A percentile compares a stretch with the other conserved stretches of the same genome.
Evolutionary conservation across 208 protist species (phyloP).

Genomic region (Vickermania ingenoplastis): DNA sequence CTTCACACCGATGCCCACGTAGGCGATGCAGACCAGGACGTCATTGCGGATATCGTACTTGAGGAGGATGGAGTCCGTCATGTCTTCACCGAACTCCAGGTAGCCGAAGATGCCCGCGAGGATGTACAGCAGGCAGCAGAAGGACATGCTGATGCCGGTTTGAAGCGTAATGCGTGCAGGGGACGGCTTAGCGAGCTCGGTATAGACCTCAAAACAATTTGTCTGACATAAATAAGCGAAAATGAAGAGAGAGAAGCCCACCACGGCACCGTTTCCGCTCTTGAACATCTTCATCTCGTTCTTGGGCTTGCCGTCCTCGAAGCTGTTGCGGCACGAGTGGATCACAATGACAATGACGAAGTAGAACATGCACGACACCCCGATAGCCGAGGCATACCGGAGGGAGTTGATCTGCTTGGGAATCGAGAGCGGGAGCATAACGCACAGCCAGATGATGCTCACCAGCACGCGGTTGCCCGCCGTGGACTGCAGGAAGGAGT

Average conservation of each 20-base stretch:
- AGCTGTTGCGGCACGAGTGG: conserved; percentile 37
- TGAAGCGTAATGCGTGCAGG: conserved; percentile 37
- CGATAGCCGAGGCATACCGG: conserved; percentile 64
- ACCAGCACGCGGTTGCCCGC: conserved; percentile 37
- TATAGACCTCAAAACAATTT: conserved; percentile 69
- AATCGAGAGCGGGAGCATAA: conserved; percentile 66
- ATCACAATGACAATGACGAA: conserved; percentile 71
- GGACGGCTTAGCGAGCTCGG: conserved; percentile 46
- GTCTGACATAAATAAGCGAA: conserved; percentile 75
- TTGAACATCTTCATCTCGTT: conserved; percentile 31
- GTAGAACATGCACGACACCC: conserved; percentile 61
- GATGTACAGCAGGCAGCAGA: conserved; percentile 46
- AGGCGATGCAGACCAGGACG: conserved; percentile 34
- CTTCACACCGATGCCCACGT: conserved; percentile 66
- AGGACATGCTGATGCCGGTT: conserved; percentile 40
- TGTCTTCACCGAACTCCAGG: conserved; percentile 45
- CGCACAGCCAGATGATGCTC: conserved; percentile 37
- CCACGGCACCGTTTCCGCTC: conserved; percentile 32
- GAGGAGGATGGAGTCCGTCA: conserved; percentile 45
- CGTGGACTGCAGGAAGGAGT: conserved; percentile 27
- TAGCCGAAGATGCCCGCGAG: conserved; percentile 72
- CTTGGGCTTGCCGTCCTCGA: conserved; percentile 16
- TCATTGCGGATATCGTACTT: conserved; percentile 41
- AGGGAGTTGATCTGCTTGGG: conserved; percentile 85
- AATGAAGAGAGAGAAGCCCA: conserved; percentile 62